Evolutionary conservation across 1,284 basidiomycete species (phyloP), one percentile per base, ranked within the genome.

Genomic region (Crucibulum cyathiforme): DNA sequence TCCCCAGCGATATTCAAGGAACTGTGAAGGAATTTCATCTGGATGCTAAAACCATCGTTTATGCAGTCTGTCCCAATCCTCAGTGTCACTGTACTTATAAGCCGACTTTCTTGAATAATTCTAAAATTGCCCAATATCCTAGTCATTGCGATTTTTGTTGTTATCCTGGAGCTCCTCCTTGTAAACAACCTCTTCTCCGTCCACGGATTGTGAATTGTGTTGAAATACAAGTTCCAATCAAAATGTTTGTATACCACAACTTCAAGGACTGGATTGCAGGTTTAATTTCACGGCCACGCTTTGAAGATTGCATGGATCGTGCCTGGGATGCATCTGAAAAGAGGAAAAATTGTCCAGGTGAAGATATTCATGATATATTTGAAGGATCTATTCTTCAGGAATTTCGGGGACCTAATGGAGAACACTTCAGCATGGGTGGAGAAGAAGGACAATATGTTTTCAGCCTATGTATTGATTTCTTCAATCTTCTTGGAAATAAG

Each of bases 401-500:
- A 7, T 61, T 63, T 52, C 58, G 57, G 37, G 62, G 62, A 12
- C 54, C 57, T 17, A 55, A 61, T 36, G 48, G 54, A 5, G 31
- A 48, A 10, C 48, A 50, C 45, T 63, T 63, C 24, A 39, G 59
- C n/a, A n/a, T n/a, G n/a, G n/a, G n/a, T n/a, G n/a, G n/a, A n/a
- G 58, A 46, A 2, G 52, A 65, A 58, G 57, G 56, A 49, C 58
- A 69, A 47, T 58, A 74, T 54, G 55, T 64, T 8, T 75, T 77
- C 54, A 64, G 64, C 34, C 39, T 82, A 1, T 68, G 61, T 39
- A 49, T 77, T 3, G 75, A 82, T 54, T 77, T 70, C 55, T 82
- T 82, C 65, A 81, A 81, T 57, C 77, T 78, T 0, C 64, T 63
- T 0, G 53, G 59, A 0, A 77, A 72, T 52, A 76, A 72, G 50